Conservation (phyloP, 345 rosid genomes). For the Bruguiera sexangula region DNA sequence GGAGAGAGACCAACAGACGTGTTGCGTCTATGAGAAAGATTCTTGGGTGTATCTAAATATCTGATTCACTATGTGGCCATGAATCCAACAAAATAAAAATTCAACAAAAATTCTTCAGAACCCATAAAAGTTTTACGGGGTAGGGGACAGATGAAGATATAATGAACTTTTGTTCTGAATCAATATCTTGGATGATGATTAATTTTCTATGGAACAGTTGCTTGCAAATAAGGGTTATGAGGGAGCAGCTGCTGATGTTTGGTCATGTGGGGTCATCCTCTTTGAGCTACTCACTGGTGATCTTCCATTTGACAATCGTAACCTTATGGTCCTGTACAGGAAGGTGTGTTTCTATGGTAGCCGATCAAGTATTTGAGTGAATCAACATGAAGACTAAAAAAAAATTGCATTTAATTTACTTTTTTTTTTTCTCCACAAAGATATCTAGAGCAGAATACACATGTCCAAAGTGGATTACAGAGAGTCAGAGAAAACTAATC, state of each 20-base stretch:
- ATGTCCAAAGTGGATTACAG: slow-evolving; percentile 59
- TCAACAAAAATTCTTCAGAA: too few relatives aligned
- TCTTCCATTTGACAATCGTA: slow-evolving; percentile 77
- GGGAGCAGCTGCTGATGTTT: slow-evolving; percentile 84
- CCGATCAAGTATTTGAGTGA: not conserved
- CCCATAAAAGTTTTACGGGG: too few relatives aligned
- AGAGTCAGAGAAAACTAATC: slow-evolving; percentile 55
- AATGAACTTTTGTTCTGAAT: not conserved
- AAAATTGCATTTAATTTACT: slow-evolving; percentile 3
- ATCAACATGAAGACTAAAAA: not conserved
- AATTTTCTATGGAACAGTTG: slow-evolving; percentile 45
- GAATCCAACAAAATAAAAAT: too few relatives aligned
- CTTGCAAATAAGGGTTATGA: slow-evolving; percentile 67
- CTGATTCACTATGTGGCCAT: too few relatives aligned
- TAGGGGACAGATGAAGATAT: not conserved
- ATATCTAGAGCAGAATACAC: slow-evolving; percentile 65
- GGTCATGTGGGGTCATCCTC: slow-evolving; percentile 94
- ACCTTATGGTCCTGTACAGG: slow-evolving; percentile 57
- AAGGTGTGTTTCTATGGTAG: slow-evolving; percentile 42
- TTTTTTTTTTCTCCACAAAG: slow-evolving; percentile 18
- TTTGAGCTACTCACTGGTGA: slow-evolving; percentile 74
- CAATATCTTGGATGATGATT: slow-evolving; percentile 12
- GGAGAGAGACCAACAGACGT: too few relatives aligned
- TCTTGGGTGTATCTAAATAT: too few relatives aligned
- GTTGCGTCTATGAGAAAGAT: too few relatives aligned